Base-by-base conservation (phyloP, 768 basidiomycete species). In the Xanthoconium stramineum region DNA sequence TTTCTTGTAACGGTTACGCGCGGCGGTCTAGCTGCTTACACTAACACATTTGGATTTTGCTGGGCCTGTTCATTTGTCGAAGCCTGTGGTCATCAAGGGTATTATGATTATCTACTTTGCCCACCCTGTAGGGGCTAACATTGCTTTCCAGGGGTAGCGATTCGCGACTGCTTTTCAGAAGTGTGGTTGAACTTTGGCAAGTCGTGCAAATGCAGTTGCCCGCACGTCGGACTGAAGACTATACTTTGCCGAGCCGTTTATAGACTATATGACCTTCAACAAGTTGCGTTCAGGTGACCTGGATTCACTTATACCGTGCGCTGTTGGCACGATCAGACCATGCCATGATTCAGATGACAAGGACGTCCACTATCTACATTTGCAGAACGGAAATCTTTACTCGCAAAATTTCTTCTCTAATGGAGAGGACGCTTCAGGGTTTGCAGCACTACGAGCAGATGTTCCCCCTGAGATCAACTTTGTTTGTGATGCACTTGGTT, bases 341-440 rank as follows among this genome's bases (percentile, higher is more conserved):
- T 46, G 35, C 30, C 36, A 33, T 3, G 35, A 24, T 14, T 43
- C 33, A 52, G 56, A 55, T 36, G 53, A 65, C 73, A 33, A 51
- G 46, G 0, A 79, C 42, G 78, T 88, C 15, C 72, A 77, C 60
- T 96, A 96, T 69, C 77, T 97, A 4, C 94, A 97, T 69, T 91
- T 89, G 5, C 94, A 97, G 69, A 92, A 96, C 67, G 94, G 94
- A 10, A 98, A 97, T 69, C 57, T 96, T 28, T 92, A 82, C 63
- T 78, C 83, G 2, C 68, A 63, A 61, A 62, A 64, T 29, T 78
- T 74, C 63, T 80, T 78, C 60, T 67, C 75, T 13, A 60, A 64
- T 2, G 60, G 53, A 40, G 68, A 69, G 36, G 72, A 73, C 54
- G 44, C 55, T 9, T 84, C 86, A 17, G 91, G 94, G 67, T 84